These are phyloP conservation scores for Lactarius psammicola DNA, from an alignment of 768 basidiomycete genomes.

Conservation along the genomic window DNA sequence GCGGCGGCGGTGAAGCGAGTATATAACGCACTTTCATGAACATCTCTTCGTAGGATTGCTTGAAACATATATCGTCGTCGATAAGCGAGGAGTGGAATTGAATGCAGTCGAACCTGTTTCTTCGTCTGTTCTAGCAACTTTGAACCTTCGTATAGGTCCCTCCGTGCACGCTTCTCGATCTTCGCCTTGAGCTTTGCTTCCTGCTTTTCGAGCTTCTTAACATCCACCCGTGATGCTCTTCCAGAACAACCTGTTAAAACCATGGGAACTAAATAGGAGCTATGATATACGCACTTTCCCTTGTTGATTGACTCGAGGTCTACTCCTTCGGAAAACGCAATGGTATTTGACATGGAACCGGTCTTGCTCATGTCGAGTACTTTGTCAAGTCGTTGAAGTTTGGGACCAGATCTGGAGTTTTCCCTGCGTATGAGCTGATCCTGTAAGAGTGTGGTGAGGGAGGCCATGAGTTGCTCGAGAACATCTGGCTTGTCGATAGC, in stretches of 20 bases:
- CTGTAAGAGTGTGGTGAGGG: slow-evolving; percentile 60
- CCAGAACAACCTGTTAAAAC: neutral
- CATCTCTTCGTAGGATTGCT: slow-evolving; percentile 99
- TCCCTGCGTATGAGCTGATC: slow-evolving; percentile 60
- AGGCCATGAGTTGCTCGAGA: slow-evolving; percentile 64
- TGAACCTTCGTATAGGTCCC: slow-evolving; percentile 93
- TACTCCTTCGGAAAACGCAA: slow-evolving; percentile 77
- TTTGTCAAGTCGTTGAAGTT: slow-evolving; percentile 74
- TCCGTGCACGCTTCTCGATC: slow-evolving; percentile 90
- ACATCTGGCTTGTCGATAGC: slow-evolving; percentile 57
- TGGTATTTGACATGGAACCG: slow-evolving; percentile 71
- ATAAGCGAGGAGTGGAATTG: neutral
- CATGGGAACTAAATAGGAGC: neutral
- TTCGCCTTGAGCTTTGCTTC: slow-evolving; percentile 98
- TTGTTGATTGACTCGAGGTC: slow-evolving; percentile 92
- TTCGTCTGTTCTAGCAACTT: slow-evolving; percentile 90
- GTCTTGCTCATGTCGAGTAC: slow-evolving; percentile 87
- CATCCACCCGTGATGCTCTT: slow-evolving; percentile 87
- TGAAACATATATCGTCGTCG: slow-evolving; percentile 11
- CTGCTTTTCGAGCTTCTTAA: slow-evolving; percentile 94
- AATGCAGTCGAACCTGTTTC: slow-evolving; percentile 62
- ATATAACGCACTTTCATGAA: slow-evolving; percentile 78
- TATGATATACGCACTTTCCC: slow-evolving; percentile 63
- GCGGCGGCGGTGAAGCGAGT: neutral
- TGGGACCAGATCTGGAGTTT: slow-evolving; percentile 55